These are phyloP conservation scores for Pleurotus pulmonarius DNA, from an alignment of 768 basidiomycete genomes.

Conservation along the genomic window DNA sequence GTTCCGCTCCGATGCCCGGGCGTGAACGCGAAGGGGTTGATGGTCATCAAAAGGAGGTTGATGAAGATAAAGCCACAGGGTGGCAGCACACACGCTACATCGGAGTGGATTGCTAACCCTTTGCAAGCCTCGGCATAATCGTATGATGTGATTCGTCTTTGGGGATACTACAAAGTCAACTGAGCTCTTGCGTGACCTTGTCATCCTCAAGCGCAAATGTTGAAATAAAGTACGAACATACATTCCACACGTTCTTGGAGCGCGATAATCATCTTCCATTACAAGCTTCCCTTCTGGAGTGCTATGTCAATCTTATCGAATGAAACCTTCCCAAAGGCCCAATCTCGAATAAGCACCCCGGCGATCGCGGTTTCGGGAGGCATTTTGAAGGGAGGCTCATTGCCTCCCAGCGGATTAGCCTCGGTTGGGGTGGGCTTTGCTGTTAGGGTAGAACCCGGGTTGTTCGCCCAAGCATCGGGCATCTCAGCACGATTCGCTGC, in stretches of 20 bases:
- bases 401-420: constrained; percentile 15
- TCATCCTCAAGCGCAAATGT: background rate
- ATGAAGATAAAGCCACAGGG: no score
- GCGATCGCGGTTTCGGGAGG: constrained; percentile 78
- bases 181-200: background rate
- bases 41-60: no score
- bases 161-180: background rate
- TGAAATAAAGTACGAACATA: constrained; percentile 6
- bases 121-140: no score
- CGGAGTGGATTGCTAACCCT: background rate
- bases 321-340: constrained; percentile 61
- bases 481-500: background rate
- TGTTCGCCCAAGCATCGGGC: background rate
- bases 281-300: constrained; percentile 17
- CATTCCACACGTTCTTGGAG: background rate
- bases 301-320: constrained; percentile 21
- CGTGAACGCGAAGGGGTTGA: no score
- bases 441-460: constrained; percentile 12
- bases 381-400: constrained; percentile 61
- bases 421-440: constrained; percentile 14
- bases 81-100: no score
- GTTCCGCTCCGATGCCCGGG: no score
- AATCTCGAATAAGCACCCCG: constrained; percentile 80
- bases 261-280: constrained; percentile 3
- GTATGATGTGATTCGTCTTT: no score